These are phyloP conservation scores for Peniophora sp. DNA, from an alignment of 1,284 basidiomycete genomes.

Conservation along the genomic window DNA sequence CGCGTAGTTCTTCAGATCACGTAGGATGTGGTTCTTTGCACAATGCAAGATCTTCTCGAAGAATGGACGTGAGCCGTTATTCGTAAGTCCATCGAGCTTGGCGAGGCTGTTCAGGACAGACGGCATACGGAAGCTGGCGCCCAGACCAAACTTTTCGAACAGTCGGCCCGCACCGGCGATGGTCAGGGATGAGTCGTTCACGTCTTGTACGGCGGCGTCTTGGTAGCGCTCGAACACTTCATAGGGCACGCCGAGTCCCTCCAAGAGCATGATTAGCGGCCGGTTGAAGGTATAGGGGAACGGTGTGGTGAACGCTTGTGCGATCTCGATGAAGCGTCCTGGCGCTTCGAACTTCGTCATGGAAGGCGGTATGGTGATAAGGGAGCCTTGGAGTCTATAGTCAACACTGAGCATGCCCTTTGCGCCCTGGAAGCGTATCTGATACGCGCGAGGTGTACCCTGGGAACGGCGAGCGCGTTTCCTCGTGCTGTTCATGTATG, in stretches of 20 bases:
- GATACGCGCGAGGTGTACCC: conserved; percentile 41
- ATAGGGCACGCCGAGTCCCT: conserved; percentile 41
- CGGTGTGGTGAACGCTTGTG: conserved; percentile 52
- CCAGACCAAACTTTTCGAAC: conserved; percentile 36
- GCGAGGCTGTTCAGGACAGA: conserved; percentile 30
- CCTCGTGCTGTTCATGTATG: conserved; percentile 28
- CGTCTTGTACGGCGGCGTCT: conserved; percentile 39
- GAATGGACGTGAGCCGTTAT: conserved; percentile 31
- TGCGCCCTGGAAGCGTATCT: conserved; percentile 53
- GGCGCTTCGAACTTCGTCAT: conserved; percentile 59
- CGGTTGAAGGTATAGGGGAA: conserved; percentile 55
- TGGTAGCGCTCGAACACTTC: conserved; percentile 50
- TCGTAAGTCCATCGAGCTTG: conserved; percentile 23
- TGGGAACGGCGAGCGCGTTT: conserved; percentile 26
- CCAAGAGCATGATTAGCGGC: conserved; percentile 65
- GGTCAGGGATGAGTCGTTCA: conserved; percentile 29
- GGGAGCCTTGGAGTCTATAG: conserved; percentile 32
- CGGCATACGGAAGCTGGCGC: conserved; percentile 29
- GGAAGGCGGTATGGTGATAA: conserved; percentile 42
- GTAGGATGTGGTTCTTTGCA: conserved; percentile 52
- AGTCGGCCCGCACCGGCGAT: conserved; percentile 37
- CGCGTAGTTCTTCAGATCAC: conserved; percentile 59
- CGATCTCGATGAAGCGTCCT: conserved; percentile 51
- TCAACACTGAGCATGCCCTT: conserved; percentile 61
- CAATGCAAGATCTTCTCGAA: conserved; percentile 44